A percentile compares a stretch with the other conserved stretches of the same genome.
phyloP scores from a whole-genome alignment of 345 rosid species.

The Erysimum cheiranthoides region DNA sequence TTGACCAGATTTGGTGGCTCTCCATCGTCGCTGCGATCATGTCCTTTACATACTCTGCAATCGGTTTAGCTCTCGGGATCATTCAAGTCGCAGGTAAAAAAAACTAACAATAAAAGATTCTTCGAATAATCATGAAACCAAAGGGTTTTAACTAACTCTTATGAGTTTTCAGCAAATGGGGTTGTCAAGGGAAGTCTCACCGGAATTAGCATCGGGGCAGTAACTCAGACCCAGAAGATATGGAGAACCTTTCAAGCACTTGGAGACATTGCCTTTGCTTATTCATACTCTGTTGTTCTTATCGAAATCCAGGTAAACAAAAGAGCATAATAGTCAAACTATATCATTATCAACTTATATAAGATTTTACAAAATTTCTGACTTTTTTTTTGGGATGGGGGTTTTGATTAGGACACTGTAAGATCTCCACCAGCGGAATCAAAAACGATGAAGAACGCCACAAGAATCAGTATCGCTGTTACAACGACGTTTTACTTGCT shows the following conservation, averaged over 20 bases:
- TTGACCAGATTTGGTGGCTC: slow-evolving; percentile 91
- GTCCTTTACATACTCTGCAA: slow-evolving; percentile 88
- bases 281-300: slow-evolving; percentile 74
- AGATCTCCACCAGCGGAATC: slow-evolving; percentile 62
- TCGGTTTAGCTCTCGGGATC: slow-evolving; percentile 87
- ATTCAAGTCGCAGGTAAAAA: slow-evolving; percentile 62
- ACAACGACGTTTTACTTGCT: slow-evolving; percentile 59
- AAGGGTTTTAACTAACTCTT: not conserved
- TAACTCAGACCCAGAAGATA: slow-evolving; percentile 69
- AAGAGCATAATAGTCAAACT: not conserved
- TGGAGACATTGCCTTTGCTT: slow-evolving; percentile 91
- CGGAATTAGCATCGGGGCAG: slow-evolving; percentile 70
- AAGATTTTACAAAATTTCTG: not conserved
- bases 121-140: not conserved
- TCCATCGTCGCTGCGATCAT: slow-evolving; percentile 86
- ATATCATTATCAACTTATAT: not conserved
- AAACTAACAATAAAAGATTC: not conserved
- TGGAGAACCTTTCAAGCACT: slow-evolving; percentile 90
- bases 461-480: slow-evolving; percentile 47
- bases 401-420: slow-evolving; percentile 46
- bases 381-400: not conserved
- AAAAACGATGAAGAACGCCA: slow-evolving; percentile 54
- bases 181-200: slow-evolving; percentile 69
- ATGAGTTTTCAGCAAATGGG: slow-evolving; percentile 50
- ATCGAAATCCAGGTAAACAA: slow-evolving; percentile 77